These are phyloP conservation scores for Beauveria sp. DNA, from an alignment of 2,329 filamentous ascomycete species.

Conservation along the genomic window DNA sequence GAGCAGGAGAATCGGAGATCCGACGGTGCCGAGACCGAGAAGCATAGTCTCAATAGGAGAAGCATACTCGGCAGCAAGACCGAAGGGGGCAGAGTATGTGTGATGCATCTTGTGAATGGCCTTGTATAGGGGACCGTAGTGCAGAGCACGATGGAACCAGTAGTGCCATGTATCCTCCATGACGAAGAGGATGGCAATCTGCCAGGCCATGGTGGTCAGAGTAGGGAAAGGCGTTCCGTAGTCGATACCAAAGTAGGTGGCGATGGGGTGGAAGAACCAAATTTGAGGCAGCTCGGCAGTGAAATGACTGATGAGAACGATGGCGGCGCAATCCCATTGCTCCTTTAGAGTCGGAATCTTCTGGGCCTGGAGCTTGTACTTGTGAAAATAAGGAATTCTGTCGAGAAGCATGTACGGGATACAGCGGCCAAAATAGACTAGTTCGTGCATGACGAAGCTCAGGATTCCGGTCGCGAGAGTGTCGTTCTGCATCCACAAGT, in stretches of 20 bases:
- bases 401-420: conserved; percentile 93
- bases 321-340: conserved; percentile 87
- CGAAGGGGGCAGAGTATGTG: conserved; percentile 96
- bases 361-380: conserved; percentile 85
- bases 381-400: conserved; percentile 75
- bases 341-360: conserved; percentile 91
- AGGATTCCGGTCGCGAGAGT: conserved; percentile 92
- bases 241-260: conserved; percentile 82
- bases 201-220: conserved; percentile 76
- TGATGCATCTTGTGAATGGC: conserved; percentile 98
- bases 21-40: conserved; percentile 79
- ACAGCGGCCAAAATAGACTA: conserved; percentile 86
- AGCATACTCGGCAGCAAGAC: conserved; percentile 92
- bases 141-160: conserved; percentile 86
- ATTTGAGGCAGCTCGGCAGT: conserved; percentile 98
- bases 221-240: conserved; percentile 87
- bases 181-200: conserved; percentile 91
- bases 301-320: conserved; percentile 92
- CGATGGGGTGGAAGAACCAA: conserved; percentile 97
- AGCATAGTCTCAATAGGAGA: conserved; percentile 96
- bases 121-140: conserved; percentile 94
- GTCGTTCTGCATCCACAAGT: conserved; percentile 97
- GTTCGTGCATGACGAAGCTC: conserved; percentile 93
- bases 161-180: conserved; percentile 98
- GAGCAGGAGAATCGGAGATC: conserved; percentile 76